Evolutionary conservation across 371 early-diverging fungal species (phyloP), one percentile per base, ranked within the genome.

Genomic region (Zancudomyces culisetae): DNA sequence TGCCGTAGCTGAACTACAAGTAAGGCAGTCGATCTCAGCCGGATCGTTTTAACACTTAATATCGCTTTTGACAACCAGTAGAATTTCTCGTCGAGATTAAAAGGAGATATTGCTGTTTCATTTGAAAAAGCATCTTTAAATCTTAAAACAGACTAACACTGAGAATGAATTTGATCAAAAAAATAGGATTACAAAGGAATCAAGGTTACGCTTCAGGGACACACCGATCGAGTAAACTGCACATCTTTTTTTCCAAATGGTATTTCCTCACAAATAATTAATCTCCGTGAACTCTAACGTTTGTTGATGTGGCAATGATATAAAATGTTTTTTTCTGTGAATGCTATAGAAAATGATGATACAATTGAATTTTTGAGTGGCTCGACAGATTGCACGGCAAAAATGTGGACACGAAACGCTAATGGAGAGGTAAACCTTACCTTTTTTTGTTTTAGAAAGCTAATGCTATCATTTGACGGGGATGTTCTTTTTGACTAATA

Each of bases 151-250:
- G n/a, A n/a, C n/a, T n/a, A n/a, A n/a, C n/a, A n/a, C n/a, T n/a
- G n/a, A n/a, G n/a, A n/a, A n/a, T n/a, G n/a, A n/a, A n/a, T n/a
- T n/a, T n/a, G n/a, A n/a, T n/a, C n/a, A n/a, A n/a, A n/a, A n/a
- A n/a, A n/a, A n/a, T 45, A 63, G 12, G 40, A 55, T 19, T 64
- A 61, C 45, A 55, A 57, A 30, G 85, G 87, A 0, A 67, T 87
- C 10, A 54, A 56, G 1, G 61, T 70, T 4, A 85, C 90, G 13
- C 66, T 90, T 12, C 74, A 69, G 2, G 92, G 89, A 3, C 90
- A 91, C 55, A 75, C 62, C n/a, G 76, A 65, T 21, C 75, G 83
- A 39, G 89, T 91, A 29, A 87, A 81, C 63, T 80, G 85, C 56
- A 78, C 84, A 1, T 70, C 72, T 3, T 86, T 83, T 64, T 60